A percentile compares a stretch with the other conserved stretches of the same genome.
Conservation (phyloP, 2,329 filamentous ascomycete species). For the Didymella arachidicola region DNA sequence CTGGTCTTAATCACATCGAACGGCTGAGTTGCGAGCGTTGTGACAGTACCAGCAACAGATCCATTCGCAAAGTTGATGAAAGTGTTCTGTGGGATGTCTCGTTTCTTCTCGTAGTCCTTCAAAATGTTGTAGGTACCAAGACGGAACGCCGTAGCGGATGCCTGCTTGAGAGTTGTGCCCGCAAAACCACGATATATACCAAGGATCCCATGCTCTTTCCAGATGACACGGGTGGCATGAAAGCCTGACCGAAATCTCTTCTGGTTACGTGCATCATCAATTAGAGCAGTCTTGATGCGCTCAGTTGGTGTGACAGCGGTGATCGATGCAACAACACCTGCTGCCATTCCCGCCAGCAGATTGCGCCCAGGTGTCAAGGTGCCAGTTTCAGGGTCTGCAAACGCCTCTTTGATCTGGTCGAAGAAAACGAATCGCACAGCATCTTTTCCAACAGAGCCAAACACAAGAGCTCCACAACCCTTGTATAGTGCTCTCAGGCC, state of each 20-base stretch:
- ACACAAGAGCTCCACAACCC: conserved; percentile 66
- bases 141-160: conserved; percentile 67
- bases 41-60: conserved; percentile 66
- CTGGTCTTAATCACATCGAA: conserved; percentile 72
- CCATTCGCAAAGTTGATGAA: conserved; percentile 68
- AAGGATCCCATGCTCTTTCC: conserved; percentile 62
- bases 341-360: conserved; percentile 69
- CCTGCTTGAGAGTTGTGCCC: conserved; percentile 69
- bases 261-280: conserved; percentile 65
- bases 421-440: conserved; percentile 72
- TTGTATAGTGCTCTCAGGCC: conserved; percentile 68
- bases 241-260: conserved; percentile 59
- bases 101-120: conserved; percentile 64
- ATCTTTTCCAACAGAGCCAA: conserved; percentile 70
- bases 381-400: conserved; percentile 64
- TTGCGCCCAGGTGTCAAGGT: conserved; percentile 64
- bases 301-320: conserved; percentile 74
- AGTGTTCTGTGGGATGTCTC: conserved; percentile 59
- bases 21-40: conserved; percentile 66
- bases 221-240: conserved; percentile 61
- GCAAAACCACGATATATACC: conserved; percentile 66
- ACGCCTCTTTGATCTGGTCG: conserved; percentile 68
- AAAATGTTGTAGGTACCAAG: conserved; percentile 70
- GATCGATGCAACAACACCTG: conserved; percentile 67
- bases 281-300: conserved; percentile 72